phyloP scores from a whole-genome alignment of 495 filamentous ascomycete genomes.

The Articulospora tetracladia region DNA sequence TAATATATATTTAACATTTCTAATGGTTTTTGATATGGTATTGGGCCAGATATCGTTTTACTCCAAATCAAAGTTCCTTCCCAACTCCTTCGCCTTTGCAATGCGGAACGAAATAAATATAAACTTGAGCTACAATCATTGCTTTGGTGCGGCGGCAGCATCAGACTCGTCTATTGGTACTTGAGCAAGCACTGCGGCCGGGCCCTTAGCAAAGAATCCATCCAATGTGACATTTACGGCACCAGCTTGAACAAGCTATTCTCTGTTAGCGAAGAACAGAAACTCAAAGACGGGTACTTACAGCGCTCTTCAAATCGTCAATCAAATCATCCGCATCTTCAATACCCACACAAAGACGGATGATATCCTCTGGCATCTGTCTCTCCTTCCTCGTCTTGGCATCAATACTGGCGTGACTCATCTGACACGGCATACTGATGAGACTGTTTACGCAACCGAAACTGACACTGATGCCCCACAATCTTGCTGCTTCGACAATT shows the following conservation, averaged over 20 bases:
- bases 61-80: neutral
- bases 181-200: slow-evolving; percentile 14
- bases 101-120: slow-evolving; percentile 4
- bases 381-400: slow-evolving; percentile 86
- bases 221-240: slow-evolving; percentile 82
- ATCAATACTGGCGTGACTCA: slow-evolving; percentile 99
- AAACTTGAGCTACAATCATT: neutral
- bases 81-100: slow-evolving; percentile 12
- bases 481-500: slow-evolving; percentile 85
- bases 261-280: slow-evolving; percentile 15
- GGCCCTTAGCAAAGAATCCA: slow-evolving; percentile 57
- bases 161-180: slow-evolving; percentile 22
- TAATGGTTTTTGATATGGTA: neutral
- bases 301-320: slow-evolving; percentile 84
- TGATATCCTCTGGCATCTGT: slow-evolving; percentile 92
- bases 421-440: slow-evolving; percentile 98
- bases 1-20: neutral
- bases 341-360: slow-evolving; percentile 92
- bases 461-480: slow-evolving; percentile 94
- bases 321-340: slow-evolving; percentile 91
- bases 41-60: neutral
- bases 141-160: slow-evolving; percentile 12
- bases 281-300: slow-evolving; percentile 42
- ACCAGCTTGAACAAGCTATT: slow-evolving; percentile 85
- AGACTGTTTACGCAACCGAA: slow-evolving; percentile 98